These are phyloP conservation scores for Saxispiralis lemnorum DNA, from an alignment of 495 filamentous ascomycete species.

Conservation along the genomic window DNA sequence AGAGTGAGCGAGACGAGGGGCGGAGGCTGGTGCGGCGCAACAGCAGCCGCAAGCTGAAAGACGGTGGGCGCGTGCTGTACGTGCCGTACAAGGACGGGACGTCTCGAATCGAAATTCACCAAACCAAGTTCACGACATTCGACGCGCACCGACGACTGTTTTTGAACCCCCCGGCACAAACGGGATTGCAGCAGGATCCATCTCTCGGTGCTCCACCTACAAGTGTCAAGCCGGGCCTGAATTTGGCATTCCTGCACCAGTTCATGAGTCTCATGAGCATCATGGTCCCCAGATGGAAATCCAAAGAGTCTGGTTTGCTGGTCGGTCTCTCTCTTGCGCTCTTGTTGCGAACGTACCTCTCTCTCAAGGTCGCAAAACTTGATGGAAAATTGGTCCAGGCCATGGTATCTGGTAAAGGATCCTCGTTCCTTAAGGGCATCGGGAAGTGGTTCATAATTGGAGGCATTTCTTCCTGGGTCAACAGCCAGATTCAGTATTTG, in stretches of 20 bases:
- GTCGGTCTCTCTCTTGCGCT: constrained; percentile 76
- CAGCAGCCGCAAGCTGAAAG: constrained; percentile 78
- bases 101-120: constrained; percentile 76
- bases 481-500: constrained; percentile 94
- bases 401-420: constrained; percentile 84
- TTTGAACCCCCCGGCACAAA: constrained; percentile 68
- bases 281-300: constrained; percentile 87
- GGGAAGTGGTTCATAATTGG: constrained; percentile 64
- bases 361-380: constrained; percentile 74
- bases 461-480: constrained; percentile 71
- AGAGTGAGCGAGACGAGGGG: constrained; percentile 62
- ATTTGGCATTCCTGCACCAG: constrained; percentile 95
- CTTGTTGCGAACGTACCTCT: constrained; percentile 82
- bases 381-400: constrained; percentile 95
- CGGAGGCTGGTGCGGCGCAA: constrained; percentile 69
- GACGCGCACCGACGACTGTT: constrained; percentile 90
- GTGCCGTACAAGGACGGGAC: constrained; percentile 73
- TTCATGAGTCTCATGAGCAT: constrained; percentile 89
- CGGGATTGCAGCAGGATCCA: constrained; percentile 48
- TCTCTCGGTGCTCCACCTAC: constrained; percentile 57
- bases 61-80: constrained; percentile 84
- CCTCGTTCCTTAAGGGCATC: constrained; percentile 72
- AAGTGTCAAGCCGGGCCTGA: constrained; percentile 83
- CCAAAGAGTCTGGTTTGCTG: constrained; percentile 83
- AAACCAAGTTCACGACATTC: constrained; percentile 87